Evolutionary conservation across 2,329 filamentous ascomycete genomes (phyloP), one percentile per base, ranked within the genome.

Genomic region (Atkinsonella hypoxylon): DNA sequence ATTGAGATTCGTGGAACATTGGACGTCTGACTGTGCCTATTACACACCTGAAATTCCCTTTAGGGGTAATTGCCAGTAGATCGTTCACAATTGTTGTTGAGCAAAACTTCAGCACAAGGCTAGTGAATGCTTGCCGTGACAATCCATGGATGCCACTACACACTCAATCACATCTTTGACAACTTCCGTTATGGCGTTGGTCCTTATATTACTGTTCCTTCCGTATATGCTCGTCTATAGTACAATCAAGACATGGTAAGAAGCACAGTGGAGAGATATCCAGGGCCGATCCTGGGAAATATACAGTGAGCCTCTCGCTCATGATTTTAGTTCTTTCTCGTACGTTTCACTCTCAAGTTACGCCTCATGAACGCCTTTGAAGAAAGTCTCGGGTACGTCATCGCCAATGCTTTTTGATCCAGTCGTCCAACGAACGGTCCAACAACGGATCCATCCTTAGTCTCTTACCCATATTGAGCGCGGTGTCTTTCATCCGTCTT

Each of bases 241-340:
- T 65, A 65, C 62, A 58, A 58, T 63, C 57, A 64, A 66, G 64
- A 69, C 64, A 67, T 51, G 57, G 60, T 60, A 61, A 64, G 66
- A 70, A 70, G 61, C 61, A 66, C 61, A 70, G 68, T 61, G 67
- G 67, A 17, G 48, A 70, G 65, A 68, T 69, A 58, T 64, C 62
- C 61, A 59, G 62, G 57, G 56, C 60, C 59, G 55, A 53, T 52
- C 55, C 53, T 57, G 60, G 61, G 61, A 59, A 26, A 63, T 67
- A 64, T 70, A 69, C 67, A 70, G 60, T 38, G 65, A 64, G 62
- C 58, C 49, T 43, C 45, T 51, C 55, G 59, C 63, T 64, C 64
- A 51, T 58, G 56, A 61, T 56, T 58, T 53, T 56, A 56, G 56
- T 57, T 51, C 49, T 58, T 26, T 15, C 36, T 47, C 39, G 47